Evolutionary conservation across 2,329 filamentous ascomycete species (phyloP).

Genomic region (Trichoderma brevicompactum): DNA sequence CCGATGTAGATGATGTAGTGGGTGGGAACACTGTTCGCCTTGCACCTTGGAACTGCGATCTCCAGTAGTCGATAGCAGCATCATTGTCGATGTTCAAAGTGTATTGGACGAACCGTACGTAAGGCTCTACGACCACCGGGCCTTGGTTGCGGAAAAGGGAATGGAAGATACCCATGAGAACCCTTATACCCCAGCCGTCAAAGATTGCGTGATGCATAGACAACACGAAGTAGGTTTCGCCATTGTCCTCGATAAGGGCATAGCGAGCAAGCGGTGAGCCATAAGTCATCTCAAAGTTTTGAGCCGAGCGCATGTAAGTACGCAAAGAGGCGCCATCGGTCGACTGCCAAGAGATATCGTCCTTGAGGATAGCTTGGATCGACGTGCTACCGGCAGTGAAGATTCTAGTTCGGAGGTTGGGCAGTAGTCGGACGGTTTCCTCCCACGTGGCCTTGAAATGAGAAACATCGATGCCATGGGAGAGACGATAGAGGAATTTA

Average conservation of each 20-base stretch:
- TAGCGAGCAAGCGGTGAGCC: slow-evolving; percentile 19
- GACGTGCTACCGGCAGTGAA: slow-evolving; percentile 22
- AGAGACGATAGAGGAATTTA: slow-evolving; percentile 30
- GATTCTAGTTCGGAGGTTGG: slow-evolving; percentile 34
- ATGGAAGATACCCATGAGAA: slow-evolving; percentile 10
- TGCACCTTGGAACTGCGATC: slow-evolving; percentile 27
- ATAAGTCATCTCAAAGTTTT: slow-evolving; percentile 10
- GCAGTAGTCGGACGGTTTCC: slow-evolving; percentile 24
- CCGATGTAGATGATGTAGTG: background rate
- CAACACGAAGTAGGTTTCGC: slow-evolving; percentile 26
- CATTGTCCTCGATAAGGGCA: slow-evolving; percentile 12
- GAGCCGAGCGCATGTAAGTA: slow-evolving; percentile 9
- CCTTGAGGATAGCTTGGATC: slow-evolving; percentile 29
- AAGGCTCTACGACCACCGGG: slow-evolving; percentile 4
- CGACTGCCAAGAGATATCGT: slow-evolving; percentile 25
- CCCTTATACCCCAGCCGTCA: slow-evolving; percentile 30
- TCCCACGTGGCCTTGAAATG: slow-evolving; percentile 33
- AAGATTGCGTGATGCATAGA: slow-evolving; percentile 33
- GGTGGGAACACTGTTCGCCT: slow-evolving; percentile 27
- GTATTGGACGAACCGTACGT: slow-evolving; percentile 22
- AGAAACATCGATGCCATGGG: slow-evolving; percentile 13
- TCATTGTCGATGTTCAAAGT: slow-evolving; percentile 13
- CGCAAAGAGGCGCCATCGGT: background rate
- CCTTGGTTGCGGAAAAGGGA: background rate
- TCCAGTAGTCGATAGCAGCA: slow-evolving; percentile 29